Conservation (phyloP, 176 grass and related monocot genomes). For the Aegilops bicornis region DNA sequence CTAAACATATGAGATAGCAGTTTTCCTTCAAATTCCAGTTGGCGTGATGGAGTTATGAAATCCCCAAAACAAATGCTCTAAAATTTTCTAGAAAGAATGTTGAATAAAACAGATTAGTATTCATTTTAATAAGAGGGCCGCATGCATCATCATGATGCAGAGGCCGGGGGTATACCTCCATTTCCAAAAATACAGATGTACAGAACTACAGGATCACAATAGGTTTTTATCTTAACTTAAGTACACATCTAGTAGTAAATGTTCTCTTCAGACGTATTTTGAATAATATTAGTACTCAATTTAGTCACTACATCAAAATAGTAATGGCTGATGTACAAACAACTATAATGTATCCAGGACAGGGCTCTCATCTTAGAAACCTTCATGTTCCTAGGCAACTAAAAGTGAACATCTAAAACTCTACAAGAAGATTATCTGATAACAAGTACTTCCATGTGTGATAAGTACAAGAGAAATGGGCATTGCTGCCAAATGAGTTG, state of each 20-base stretch:
- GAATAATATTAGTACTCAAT: constrained; percentile 4
- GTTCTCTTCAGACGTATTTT: background rate
- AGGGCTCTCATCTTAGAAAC: background rate
- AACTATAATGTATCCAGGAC: background rate
- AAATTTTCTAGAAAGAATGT: background rate
- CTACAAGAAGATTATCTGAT: background rate
- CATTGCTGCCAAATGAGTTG: background rate
- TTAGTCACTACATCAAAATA: background rate
- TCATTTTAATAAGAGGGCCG: background rate
- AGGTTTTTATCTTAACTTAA: background rate
- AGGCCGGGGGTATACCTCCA: too few species aligned
- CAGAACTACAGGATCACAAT: background rate
- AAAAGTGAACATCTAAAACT: background rate
- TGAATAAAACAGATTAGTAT: background rate
- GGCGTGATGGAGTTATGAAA: background rate
- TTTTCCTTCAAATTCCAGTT: background rate
- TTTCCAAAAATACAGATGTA: background rate
- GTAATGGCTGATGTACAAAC: background rate
- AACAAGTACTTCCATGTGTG: background rate
- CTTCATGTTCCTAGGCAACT: background rate
- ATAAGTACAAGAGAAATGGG: background rate
- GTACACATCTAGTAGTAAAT: background rate
- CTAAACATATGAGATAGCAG: background rate
- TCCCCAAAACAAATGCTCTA: background rate
- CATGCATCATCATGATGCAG: too few species aligned